Percentiles rank a stretch among this genome's conserved stretches.
Evolutionary conservation across 768 basidiomycete genomes (phyloP).

Genomic region (Xerocomellus dryophilus): DNA sequence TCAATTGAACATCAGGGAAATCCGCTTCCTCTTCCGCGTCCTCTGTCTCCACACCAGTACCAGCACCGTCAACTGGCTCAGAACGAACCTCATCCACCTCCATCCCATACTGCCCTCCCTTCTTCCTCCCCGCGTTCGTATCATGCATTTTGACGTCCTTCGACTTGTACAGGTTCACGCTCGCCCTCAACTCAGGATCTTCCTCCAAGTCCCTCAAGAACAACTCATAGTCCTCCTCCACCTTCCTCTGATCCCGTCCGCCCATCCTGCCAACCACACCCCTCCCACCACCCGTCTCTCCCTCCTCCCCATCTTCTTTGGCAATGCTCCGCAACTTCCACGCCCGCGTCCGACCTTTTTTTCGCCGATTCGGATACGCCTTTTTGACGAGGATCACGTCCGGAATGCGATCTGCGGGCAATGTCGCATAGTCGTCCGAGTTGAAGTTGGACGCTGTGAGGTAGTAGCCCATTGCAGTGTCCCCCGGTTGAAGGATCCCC

Average conservation of each 20-base stretch:
- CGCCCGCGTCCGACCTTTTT: slow-evolving; percentile 79
- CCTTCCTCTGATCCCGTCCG: slow-evolving; percentile 85
- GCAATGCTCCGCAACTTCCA: slow-evolving; percentile 94
- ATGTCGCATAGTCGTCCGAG: slow-evolving; percentile 74
- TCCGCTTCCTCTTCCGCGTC: slow-evolving; percentile 70
- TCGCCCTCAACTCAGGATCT: slow-evolving; percentile 84
- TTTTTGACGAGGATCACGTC: slow-evolving; percentile 95
- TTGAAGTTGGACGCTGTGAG: slow-evolving; percentile 91
- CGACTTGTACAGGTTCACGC: slow-evolving; percentile 84
- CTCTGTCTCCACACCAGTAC: slow-evolving; percentile 28
- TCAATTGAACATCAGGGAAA: slow-evolving; percentile 83
- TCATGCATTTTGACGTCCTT: slow-evolving; percentile 52
- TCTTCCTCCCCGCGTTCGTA: slow-evolving; percentile 25
- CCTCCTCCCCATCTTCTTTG: slow-evolving; percentile 86
- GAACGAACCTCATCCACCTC: slow-evolving; percentile 56
- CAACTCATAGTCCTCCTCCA: slow-evolving; percentile 94
- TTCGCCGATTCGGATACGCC: slow-evolving; percentile 88
- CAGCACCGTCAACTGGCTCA: slow-evolving; percentile 21
- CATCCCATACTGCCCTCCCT: slow-evolving; percentile 44
- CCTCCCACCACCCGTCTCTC: slow-evolving; percentile 69
- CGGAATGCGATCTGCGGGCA: slow-evolving; percentile 68
- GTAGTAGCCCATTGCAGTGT: slow-evolving; percentile 88
- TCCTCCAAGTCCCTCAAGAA: slow-evolving; percentile 95
- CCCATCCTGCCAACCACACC: slow-evolving; percentile 91
- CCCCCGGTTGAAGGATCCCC: slow-evolving; percentile 89